Base-by-base conservation (phyloP, 208 protist genomes). In the Endotrypanum monterogeii region DNA sequence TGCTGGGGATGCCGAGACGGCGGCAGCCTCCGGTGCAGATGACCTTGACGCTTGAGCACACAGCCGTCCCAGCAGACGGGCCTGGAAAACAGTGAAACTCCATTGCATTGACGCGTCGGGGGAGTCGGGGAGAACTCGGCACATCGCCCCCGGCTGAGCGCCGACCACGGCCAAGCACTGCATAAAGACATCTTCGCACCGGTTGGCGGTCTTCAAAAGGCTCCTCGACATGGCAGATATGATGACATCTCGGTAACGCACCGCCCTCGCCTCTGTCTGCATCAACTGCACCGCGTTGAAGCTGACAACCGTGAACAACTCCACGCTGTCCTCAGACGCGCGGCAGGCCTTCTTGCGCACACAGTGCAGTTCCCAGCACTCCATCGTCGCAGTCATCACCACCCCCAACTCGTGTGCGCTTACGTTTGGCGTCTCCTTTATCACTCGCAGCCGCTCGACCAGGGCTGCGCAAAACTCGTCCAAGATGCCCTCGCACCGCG, bases 301-400 rank as follows among this genome's bases (percentile, higher is more conserved):
- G 41, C 93, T 61, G 50, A 92, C 87, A 8, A 85, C 83, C 37
- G 82, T 86, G 78, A 95, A 92, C 28, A 97, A 82, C 76, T 90
- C 88, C 46, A 79, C 71, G 39, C 82, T 83, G 54, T 97, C 89
- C 39, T 76, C 76, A 67, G 80, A 70, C 1, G 25, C 66, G 9
- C 68, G 81, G 30, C 37, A 83, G 37, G 67, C 77, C 65, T 78
- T 84, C 66, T 85, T 79, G 56, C 93, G 93, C 39, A 97, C 79
- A 51, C 89, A 93, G 46, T 93, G 86, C 58, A 97, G 86, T 79
- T 94, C 90, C 93, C 93, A 97, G 55, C 83, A 85, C 83, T 91
- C 83, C 72, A 94, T 68, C 35, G 91, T 65, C 1, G 93, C 83
- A 2, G 60, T 74, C 14, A 93, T 63, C n/a, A 94, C 82, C n/a